Conservation (phyloP, 192 early-diverging fungal genomes). For the Dissophora ornata region DNA sequence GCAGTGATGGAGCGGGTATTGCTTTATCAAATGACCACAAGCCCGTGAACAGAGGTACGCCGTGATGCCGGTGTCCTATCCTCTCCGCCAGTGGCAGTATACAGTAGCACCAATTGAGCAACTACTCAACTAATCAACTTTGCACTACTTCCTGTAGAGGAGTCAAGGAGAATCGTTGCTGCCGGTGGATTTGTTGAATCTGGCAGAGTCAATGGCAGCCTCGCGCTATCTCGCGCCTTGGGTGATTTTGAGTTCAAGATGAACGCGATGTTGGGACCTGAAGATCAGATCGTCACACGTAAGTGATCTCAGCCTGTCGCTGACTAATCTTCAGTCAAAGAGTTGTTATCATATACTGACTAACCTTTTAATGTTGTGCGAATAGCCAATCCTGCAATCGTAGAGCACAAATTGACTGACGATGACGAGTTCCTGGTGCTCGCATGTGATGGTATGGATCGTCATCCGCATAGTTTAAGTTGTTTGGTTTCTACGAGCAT, state of each 20-base stretch:
- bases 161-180: slow-evolving; percentile 84
- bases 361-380: neutral
- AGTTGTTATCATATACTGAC: neutral
- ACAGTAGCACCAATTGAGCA: too few species aligned
- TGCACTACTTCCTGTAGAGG: slow-evolving; percentile 53
- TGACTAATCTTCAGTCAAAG: too few species aligned
- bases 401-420: slow-evolving; percentile 64
- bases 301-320: too few species aligned
- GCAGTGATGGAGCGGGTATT: slow-evolving; percentile 77
- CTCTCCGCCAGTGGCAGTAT: neutral
- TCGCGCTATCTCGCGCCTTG: slow-evolving; percentile 96
- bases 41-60: slow-evolving; percentile 79
- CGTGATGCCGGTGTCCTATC: too few species aligned
- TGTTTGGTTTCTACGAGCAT: too few species aligned
- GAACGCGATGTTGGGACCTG: slow-evolving; percentile 77
- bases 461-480: neutral
- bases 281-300: slow-evolving; percentile 94
- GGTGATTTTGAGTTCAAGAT: slow-evolving; percentile 99
- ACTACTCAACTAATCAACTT: too few species aligned
- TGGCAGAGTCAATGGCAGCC: slow-evolving; percentile 97
- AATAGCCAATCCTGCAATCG: slow-evolving; percentile 85
- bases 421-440: slow-evolving; percentile 94
- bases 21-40: slow-evolving; percentile 96
- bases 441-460: slow-evolving; percentile 89
- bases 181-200: slow-evolving; percentile 99